phyloP scores from a whole-genome alignment of 345 rosid genomes.

The Trapa bicornis region DNA sequence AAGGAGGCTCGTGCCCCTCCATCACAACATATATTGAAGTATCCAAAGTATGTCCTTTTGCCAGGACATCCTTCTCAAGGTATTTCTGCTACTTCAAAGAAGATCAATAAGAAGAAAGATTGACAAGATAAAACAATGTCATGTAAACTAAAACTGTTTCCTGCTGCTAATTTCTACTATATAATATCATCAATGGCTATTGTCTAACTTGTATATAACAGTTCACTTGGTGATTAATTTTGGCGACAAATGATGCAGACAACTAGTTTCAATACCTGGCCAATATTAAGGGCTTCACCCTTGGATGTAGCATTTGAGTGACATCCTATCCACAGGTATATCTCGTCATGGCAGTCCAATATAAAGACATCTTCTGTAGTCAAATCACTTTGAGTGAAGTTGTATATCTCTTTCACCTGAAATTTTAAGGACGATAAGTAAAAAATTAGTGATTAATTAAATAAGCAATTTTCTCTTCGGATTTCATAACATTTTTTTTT shows the following conservation, averaged over 20 bases:
- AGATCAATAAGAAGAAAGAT: not conserved
- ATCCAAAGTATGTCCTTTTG: constrained; percentile 36
- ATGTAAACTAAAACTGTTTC: not conserved
- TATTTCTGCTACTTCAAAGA: constrained; percentile 43
- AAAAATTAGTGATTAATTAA: not conserved
- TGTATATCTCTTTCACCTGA: constrained; percentile 73
- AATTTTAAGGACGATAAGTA: not conserved
- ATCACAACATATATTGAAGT: constrained; percentile 55
- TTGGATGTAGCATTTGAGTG: constrained; percentile 38
- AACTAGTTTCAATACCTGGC: constrained; percentile 29
- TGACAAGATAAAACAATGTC: not conserved
- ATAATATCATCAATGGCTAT: not conserved
- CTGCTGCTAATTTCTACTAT: not conserved
- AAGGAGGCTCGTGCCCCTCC: constrained; percentile 71
- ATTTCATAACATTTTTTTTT: not conserved
- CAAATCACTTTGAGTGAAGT: constrained; percentile 78
- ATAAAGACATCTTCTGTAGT: constrained; percentile 72
- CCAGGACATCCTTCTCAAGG: constrained; percentile 40
- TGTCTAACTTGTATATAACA: not conserved
- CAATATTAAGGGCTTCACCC: constrained; percentile 43
- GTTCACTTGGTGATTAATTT: not conserved
- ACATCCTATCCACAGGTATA: constrained; percentile 61
- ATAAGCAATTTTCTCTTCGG: not conserved
- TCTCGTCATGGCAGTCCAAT: constrained; percentile 51
- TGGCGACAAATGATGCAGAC: not conserved